Evolutionary conservation across 148 eudicot genomes (phyloP), one percentile per base, ranked within the genome.

Genomic region (Diospyros lotus): DNA sequence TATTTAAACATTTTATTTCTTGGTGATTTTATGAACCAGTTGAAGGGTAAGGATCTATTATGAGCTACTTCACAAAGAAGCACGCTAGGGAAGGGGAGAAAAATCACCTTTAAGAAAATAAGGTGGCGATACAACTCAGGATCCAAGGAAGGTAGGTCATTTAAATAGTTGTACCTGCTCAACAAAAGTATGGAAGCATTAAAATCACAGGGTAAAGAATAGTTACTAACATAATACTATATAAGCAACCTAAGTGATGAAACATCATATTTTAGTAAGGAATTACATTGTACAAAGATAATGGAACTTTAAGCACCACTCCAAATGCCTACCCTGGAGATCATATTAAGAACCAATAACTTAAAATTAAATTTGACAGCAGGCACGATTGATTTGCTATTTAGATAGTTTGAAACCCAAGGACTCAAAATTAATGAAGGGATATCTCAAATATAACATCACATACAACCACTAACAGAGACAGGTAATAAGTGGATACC

Each of bases 41-140:
- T 42, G 52, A 73, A 78, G 38, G 11, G 56, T 43, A 54, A 72
- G 9, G 66, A 40, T 41, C 40, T 69, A 52, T 69, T 15, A 60
- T 60, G 11, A 63, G 64, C 63, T 53, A 55, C 59, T 18, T 17
- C 17, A 43, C 9, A 65, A 56, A 56, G 46, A 72, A 66, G 51
- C 52, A 39, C 17, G 17, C 59, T 53, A 28, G 64, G 18, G 42
- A 17, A 9, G 63, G 62, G 51, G 28, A 72, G 55, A 80, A 64
- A 46, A 17, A 53, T 80, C 72, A 94, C 98, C 96, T 94, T 94
- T 56, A 94, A 79, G 79, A 92, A 94, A 51, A 94, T 88, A 73
- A 94, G 97, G 82, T 94, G 98, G 50, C 98, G 92, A 72, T 94
- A 94, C 72, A 94, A 79, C 82, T 94, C 98, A 58, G 98, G 97